Conservation (phyloP, 1,139 yeast species). For the Geotrichum fermentans region DNA sequence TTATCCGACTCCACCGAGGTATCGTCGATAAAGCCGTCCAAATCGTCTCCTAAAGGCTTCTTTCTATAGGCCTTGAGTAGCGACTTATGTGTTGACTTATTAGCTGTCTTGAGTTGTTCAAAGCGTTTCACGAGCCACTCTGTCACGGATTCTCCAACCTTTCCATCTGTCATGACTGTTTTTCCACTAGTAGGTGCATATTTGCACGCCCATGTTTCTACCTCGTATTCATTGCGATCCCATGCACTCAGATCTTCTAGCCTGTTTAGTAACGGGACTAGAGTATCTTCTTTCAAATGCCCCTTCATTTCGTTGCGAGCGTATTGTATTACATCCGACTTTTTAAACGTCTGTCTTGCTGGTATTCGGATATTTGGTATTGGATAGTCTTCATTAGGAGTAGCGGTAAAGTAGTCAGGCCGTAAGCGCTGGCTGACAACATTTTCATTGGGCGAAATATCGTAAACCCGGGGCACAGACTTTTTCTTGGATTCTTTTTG, state of each 20-base stretch:
- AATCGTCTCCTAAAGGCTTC: slow-evolving; percentile 27
- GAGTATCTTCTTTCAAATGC: background rate
- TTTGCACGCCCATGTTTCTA: slow-evolving; percentile 8
- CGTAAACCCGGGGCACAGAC: no score
- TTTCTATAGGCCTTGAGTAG: slow-evolving; percentile 21
- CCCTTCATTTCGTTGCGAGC: background rate
- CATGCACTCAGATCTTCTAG: background rate
- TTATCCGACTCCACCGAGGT: slow-evolving; percentile 23
- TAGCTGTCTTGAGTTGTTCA: slow-evolving; percentile 12
- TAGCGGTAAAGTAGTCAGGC: background rate
- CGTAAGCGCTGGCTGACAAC: background rate
- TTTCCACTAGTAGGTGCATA: slow-evolving; percentile 9
- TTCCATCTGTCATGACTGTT: slow-evolving; percentile 21
- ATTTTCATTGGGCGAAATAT: background rate
- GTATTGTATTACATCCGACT: background rate
- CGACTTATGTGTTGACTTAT: background rate
- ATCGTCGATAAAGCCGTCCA: slow-evolving; percentile 45
- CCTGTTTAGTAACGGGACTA: background rate
- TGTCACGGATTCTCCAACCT: slow-evolving; percentile 21
- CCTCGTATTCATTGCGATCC: slow-evolving; percentile 4
- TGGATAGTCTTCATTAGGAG: background rate
- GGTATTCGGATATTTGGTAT: slow-evolving; percentile 1
- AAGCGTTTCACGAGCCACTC: slow-evolving; percentile 25
- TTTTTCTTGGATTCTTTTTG: slow-evolving; percentile 1
- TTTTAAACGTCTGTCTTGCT: background rate